Percentiles rank a stretch among this genome's conserved stretches.
Conservation (phyloP, 2,329 filamentous ascomycete genomes). For the Aureobasidium subglaciale region DNA sequence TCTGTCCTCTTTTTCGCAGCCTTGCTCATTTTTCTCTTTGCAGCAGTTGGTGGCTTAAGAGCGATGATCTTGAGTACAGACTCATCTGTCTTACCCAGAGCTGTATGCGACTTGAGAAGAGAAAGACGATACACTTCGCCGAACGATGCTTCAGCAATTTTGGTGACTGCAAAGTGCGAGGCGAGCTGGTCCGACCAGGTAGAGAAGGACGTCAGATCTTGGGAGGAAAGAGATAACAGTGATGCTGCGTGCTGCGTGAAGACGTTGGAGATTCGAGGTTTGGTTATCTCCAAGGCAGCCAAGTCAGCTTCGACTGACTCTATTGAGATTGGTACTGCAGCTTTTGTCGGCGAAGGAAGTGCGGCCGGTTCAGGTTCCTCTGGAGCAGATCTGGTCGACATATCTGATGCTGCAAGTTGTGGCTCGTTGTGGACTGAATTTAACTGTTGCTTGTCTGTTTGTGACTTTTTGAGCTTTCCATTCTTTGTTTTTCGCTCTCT, state of each 20-base stretch:
- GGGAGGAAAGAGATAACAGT: constrained; percentile 26
- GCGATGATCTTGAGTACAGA: constrained; percentile 43
- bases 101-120: constrained; percentile 23
- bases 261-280: constrained; percentile 11
- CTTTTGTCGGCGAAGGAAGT: background rate
- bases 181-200: constrained; percentile 37
- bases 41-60: constrained; percentile 32
- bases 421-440: background rate
- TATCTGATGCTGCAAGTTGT: background rate
- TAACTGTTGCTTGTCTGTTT: background rate
- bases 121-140: constrained; percentile 58
- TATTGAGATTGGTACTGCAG: background rate
- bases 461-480: background rate
- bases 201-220: constrained; percentile 30
- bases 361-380: background rate
- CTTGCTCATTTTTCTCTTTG: constrained; percentile 43
- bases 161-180: constrained; percentile 44
- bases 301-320: background rate
- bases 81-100: constrained; percentile 26
- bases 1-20: constrained; percentile 36
- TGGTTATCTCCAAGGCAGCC: background rate
- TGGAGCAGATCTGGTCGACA: background rate
- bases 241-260: constrained; percentile 22
- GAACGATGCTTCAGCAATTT: constrained; percentile 60
- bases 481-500: constrained; percentile 7